phyloP scores from a whole-genome alignment of 2,329 filamentous ascomycete species.

The Sarocladiaceae sp. region DNA sequence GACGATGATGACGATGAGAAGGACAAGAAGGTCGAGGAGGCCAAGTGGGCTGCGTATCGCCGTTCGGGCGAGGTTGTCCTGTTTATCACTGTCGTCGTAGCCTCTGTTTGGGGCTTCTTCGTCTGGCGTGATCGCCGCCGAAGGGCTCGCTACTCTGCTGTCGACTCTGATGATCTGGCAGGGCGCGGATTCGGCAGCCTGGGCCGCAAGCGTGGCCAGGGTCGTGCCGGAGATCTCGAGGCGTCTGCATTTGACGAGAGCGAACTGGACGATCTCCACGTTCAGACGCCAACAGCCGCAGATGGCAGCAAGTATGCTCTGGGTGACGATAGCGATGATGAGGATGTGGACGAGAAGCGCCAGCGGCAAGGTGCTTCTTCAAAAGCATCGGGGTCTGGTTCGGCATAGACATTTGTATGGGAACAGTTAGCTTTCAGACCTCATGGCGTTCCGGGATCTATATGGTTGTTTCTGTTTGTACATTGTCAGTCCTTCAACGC shows the following conservation, averaged over 20 bases:
- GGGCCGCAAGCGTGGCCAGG: conserved; percentile 35
- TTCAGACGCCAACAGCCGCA: conserved; percentile 38
- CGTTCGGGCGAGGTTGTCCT: conserved; percentile 83
- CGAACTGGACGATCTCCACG: conserved; percentile 58
- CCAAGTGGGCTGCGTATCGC: conserved; percentile 85
- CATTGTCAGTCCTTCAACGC: too few relatives aligned
- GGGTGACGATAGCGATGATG: conserved; percentile 52
- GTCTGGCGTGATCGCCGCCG: conserved; percentile 60
- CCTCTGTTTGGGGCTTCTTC: conserved; percentile 69
- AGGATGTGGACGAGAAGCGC: conserved; percentile 5
- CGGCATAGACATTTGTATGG: background rate
- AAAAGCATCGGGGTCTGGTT: conserved; percentile 8
- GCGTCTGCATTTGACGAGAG: conserved; percentile 63
- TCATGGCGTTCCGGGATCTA: background rate
- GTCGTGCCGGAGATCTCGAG: conserved; percentile 50
- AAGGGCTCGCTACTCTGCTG: conserved; percentile 42
- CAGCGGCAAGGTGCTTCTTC: background rate
- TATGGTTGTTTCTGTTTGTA: background rate
- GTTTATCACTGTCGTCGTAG: conserved; percentile 73
- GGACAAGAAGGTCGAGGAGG: conserved; percentile 67
- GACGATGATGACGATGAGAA: too few relatives aligned
- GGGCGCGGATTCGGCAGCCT: conserved; percentile 40
- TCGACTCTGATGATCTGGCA: conserved; percentile 15
- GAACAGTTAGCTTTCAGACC: background rate
- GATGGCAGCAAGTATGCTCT: conserved; percentile 50